phyloP scores from a whole-genome alignment of 78 protist genomes.

The Dictyostelium capitatum region DNA sequence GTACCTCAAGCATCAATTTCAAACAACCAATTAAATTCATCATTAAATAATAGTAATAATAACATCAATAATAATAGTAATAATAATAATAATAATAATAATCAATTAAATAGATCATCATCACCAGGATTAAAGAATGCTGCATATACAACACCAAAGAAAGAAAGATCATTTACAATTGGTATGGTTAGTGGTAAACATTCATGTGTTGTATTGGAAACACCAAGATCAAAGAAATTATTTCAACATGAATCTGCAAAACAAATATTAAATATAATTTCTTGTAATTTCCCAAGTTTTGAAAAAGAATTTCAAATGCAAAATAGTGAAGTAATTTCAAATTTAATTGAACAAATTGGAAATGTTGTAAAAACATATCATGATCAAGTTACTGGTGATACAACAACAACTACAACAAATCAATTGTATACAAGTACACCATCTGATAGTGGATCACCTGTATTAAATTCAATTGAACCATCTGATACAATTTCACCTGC shows the following conservation, averaged over 20 bases:
- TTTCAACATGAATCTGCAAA: constrained; percentile 33
- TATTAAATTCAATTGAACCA: neutral
- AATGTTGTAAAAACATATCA: neutral
- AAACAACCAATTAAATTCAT: neutral
- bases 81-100: constrained; percentile 17
- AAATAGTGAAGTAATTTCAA: constrained; percentile 5
- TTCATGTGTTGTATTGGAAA: constrained; percentile 11
- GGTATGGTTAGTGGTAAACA: constrained; percentile 77
- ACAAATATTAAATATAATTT: constrained; percentile 2
- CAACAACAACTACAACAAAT: neutral
- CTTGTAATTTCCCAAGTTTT: constrained; percentile 37
- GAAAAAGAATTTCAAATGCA: constrained; percentile 44
- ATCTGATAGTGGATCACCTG: neutral
- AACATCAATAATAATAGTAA: neutral
- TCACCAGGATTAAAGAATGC: neutral
- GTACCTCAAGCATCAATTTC: neutral
- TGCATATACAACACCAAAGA: constrained; percentile 2
- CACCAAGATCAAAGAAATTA: constrained; percentile 22
- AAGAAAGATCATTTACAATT: constrained; percentile 67
- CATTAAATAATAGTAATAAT: neutral
- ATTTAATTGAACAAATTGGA: constrained; percentile 33
- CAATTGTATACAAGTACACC: neutral
- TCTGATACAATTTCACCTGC: constrained; percentile 12
- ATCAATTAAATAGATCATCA: neutral
- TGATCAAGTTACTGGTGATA: neutral